Evolutionary conservation across 495 filamentous ascomycete genomes (phyloP), one percentile per base, ranked within the genome.

Genomic region (Elasticomyces elasticus): DNA sequence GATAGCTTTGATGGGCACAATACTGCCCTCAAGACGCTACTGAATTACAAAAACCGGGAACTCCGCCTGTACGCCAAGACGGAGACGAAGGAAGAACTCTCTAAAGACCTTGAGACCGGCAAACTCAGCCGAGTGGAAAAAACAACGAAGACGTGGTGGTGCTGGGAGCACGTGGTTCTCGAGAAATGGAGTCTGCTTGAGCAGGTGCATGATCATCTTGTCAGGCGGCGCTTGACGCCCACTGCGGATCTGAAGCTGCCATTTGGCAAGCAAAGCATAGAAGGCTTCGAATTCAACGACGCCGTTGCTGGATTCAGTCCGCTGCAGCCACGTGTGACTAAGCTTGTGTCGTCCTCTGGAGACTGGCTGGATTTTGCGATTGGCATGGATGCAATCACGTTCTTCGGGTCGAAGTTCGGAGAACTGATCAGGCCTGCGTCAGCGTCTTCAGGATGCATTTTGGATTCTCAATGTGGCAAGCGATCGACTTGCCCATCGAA

Each of bases 211-310:
- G 40, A 43, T 19, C 40, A 43, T 17, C 10, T 43, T 19, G 40
- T 43, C 13, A 43, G 40, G 20, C 10, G 40, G 10, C 40, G 40
- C 10, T 43, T 7, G 5, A 11, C 6, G 10, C 40, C 12, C 13
- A 43, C 40, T 7, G 20, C 40, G 13, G 40, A 43, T 43, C 10
- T 43, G 40, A 43, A 43, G 40, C 7, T 43, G 40, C 40, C 40
- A 6, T 43, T 43, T 22, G 13, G 40, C 40, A 17, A 22, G 7
- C 13, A 19, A 7, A 43, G 10, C 5, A 6, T 43, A 7, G 40
- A 43, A 43, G 40, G 40, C 10, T 43, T 11, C 40, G 40, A 43
- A 19, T 43, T 43, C 40, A 43, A n/a, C n/a, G n/a, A n/a, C n/a
- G n/a, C n/a, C n/a, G n/a, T n/a, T n/a, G n/a, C n/a, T n/a, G n/a